Evolutionary conservation across 129 eudicot species (phyloP).

Genomic region (Tagetes patula): DNA sequence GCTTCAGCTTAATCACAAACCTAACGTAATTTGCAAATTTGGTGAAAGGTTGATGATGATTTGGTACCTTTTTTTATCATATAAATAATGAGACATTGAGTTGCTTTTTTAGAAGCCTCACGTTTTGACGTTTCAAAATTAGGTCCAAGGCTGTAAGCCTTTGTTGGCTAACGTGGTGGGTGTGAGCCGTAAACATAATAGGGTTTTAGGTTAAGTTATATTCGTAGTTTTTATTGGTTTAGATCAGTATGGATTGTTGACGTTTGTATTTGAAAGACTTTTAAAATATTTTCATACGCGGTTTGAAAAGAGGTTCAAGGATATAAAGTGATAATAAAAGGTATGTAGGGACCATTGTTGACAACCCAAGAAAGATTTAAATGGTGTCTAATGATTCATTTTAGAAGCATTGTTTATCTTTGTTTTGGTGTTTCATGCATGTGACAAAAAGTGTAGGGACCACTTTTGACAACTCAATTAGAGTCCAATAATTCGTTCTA

Average conservation of each 20-base stretch:
- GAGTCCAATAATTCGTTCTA: neutral
- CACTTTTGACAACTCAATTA: neutral
- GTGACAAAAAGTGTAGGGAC: neutral
- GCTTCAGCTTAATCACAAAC: constrained; percentile 15
- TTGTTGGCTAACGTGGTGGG: no score
- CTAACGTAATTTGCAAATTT: constrained; percentile 9
- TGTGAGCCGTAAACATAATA: no score
- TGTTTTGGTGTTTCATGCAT: no score
- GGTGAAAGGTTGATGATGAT: neutral
- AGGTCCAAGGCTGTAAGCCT: neutral
- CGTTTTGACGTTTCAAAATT: neutral
- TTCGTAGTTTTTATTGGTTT: no score
- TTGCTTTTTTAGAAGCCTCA: neutral
- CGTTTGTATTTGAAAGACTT: no score
- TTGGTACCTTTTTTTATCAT: neutral
- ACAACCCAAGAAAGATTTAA: neutral
- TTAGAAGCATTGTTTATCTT: neutral
- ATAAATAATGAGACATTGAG: neutral
- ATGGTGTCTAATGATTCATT: neutral
- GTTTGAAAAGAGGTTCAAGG: neutral
- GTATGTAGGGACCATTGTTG: neutral
- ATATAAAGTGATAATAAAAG: neutral
- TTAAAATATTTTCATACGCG: no score
- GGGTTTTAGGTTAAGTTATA: no score
- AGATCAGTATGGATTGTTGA: no score